phyloP scores from a whole-genome alignment of 208 protist species.

The Leishmania gerbilli region DNA sequence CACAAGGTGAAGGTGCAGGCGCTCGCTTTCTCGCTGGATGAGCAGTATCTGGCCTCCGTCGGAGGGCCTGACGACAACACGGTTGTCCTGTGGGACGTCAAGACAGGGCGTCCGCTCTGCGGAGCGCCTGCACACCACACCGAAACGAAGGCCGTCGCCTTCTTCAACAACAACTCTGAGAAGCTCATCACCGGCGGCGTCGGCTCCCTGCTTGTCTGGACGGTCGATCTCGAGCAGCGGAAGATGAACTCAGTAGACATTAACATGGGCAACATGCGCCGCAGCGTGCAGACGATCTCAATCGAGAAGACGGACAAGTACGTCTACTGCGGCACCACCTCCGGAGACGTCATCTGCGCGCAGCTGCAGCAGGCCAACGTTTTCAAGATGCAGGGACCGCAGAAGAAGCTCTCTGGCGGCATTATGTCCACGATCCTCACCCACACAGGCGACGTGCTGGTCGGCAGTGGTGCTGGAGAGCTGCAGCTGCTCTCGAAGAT shows the following conservation, averaged over 20 bases:
- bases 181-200: constrained; percentile 92
- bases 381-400: constrained; percentile 92
- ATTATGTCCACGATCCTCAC: constrained; percentile 81
- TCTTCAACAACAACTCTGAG: constrained; percentile 84
- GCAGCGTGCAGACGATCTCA: constrained; percentile 73
- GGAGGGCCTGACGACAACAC: constrained; percentile 96
- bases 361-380: constrained; percentile 82
- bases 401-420: constrained; percentile 86
- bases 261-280: constrained; percentile 90
- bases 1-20: constrained; percentile 96
- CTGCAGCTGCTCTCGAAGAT: constrained; percentile 89
- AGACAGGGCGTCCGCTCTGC: constrained; percentile 90
- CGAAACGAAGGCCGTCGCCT: constrained; percentile 80
- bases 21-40: constrained; percentile 94
- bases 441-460: constrained; percentile 77
- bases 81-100: constrained; percentile 94
- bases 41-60: constrained; percentile 92
- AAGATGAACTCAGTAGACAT: constrained; percentile 92
- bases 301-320: constrained; percentile 89
- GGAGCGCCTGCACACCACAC: constrained; percentile 81
- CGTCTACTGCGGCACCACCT: constrained; percentile 91
- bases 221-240: constrained; percentile 81
- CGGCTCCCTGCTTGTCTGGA: constrained; percentile 91
- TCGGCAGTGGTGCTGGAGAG: constrained; percentile 91
- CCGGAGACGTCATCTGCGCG: constrained; percentile 93